Conservation (phyloP, 441 rosid genomes). For the Euphorbia celastroides region DNA sequence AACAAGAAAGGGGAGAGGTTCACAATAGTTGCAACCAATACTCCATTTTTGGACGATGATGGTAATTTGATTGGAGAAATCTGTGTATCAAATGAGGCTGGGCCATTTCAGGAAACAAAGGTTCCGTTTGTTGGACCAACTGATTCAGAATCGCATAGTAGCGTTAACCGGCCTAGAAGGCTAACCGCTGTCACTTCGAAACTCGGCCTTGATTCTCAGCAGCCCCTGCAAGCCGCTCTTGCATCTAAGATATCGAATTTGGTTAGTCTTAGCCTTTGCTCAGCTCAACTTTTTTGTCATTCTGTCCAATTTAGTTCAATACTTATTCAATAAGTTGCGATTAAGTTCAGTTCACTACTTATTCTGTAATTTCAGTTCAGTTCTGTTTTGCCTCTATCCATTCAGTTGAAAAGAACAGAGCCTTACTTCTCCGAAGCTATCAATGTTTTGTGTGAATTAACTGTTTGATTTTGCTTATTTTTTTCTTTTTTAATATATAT, state of each 20-base stretch:
- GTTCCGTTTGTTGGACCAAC: constrained; percentile 27
- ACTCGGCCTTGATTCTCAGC: constrained; percentile 87
- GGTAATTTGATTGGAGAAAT: constrained; percentile 67
- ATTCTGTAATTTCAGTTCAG: too few relatives aligned
- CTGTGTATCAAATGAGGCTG: constrained; percentile 56
- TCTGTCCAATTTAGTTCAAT: too few relatives aligned
- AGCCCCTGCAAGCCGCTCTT: constrained; percentile 80
- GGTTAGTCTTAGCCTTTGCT: constrained; percentile 65
- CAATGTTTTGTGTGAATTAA: too few relatives aligned
- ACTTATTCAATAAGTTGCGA: too few relatives aligned
- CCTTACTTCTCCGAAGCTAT: too few relatives aligned
- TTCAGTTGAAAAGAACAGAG: too few relatives aligned
- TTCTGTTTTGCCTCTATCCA: too few relatives aligned
- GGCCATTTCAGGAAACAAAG: constrained; percentile 38
- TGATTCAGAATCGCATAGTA: constrained; percentile 40
- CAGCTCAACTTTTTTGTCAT: too few relatives aligned
- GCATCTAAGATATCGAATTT: constrained; percentile 82
- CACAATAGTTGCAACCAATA: constrained; percentile 51
- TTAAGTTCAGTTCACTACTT: too few relatives aligned
- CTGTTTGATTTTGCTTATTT: constrained; percentile 13
- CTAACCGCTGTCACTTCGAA: constrained; percentile 41
- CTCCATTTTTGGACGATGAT: constrained; percentile 77
- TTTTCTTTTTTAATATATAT: constrained; percentile 32
- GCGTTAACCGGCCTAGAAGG: constrained; percentile 40
- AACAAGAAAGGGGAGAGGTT: constrained; percentile 64